A percentile compares a stretch with the other conserved stretches of the same genome.
Conservation (phyloP, 441 rosid genomes). For the Pelargonium australe region DNA sequence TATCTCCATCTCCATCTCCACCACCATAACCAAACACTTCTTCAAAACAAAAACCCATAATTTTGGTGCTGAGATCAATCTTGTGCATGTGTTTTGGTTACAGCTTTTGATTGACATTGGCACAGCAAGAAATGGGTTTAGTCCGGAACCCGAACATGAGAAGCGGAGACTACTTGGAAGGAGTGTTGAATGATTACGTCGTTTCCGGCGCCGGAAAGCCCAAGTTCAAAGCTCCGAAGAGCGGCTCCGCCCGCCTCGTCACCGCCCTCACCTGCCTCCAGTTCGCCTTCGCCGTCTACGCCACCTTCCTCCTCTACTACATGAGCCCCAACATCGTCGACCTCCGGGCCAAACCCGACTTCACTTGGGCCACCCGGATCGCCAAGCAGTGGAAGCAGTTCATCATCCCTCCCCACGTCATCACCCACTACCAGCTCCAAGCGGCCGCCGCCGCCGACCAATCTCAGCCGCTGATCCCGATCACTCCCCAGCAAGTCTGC, state of each 20-base stretch:
- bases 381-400: conserved; percentile 66
- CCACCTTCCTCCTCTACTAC: conserved; percentile 78
- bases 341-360: conserved; percentile 69
- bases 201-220: conserved; percentile 30
- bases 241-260: conserved; percentile 51
- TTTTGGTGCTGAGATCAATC: no score
- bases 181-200: conserved; percentile 59
- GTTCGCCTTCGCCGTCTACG: conserved; percentile 78
- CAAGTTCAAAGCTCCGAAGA: conserved; percentile 35
- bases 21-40: not conserved
- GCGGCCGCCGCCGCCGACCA: conserved; percentile 26
- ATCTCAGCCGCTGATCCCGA: not conserved
- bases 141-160: conserved; percentile 43
- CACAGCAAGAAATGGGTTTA: conserved; percentile 44
- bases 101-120: no score
- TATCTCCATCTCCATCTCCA: conserved; percentile 11
- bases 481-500: conserved; percentile 50
- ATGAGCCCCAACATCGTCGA: conserved; percentile 70
- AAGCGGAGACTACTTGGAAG: conserved; percentile 68
- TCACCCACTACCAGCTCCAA: conserved; percentile 48
- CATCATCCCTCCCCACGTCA: conserved; percentile 65
- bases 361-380: conserved; percentile 75
- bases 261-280: conserved; percentile 71
- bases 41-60: not conserved
- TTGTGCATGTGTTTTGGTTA: no score